A percentile compares a stretch with the other conserved stretches of the same genome.
Conservation (phyloP, 2,329 filamentous ascomycete genomes). For the Exophiala oligosperma region DNA sequence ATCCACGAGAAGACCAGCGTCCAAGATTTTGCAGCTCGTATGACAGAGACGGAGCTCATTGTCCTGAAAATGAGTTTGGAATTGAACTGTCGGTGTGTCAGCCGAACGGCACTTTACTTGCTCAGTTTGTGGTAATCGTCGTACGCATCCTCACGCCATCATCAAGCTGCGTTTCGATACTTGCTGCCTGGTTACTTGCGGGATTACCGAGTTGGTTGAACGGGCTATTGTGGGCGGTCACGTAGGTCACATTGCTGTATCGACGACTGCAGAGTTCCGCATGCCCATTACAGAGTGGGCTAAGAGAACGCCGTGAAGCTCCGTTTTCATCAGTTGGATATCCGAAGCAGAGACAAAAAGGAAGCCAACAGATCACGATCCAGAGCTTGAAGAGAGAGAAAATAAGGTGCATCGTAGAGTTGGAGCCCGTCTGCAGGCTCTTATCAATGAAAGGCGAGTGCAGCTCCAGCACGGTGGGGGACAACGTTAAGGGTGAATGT, state of each 20-base stretch:
- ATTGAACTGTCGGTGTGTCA: conserved; percentile 45
- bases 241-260: conserved; percentile 77
- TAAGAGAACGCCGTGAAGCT: background rate
- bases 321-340: background rate
- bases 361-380: background rate
- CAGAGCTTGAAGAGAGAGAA: no score
- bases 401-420: no score
- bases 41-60: conserved; percentile 76
- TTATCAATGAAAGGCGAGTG: no score
- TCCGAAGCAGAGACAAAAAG: background rate
- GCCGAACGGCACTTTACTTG: no score
- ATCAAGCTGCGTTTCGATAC: conserved; percentile 69
- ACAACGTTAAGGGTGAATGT: no score
- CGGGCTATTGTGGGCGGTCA: conserved; percentile 77
- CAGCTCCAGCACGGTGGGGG: no score
- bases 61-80: conserved; percentile 53
- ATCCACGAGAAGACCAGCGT: conserved; percentile 72
- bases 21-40: conserved; percentile 75
- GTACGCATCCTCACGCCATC: conserved; percentile 61
- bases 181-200: conserved; percentile 70
- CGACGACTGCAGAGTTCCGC: conserved; percentile 72
- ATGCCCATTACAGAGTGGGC: conserved; percentile 71
- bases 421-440: no score
- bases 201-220: conserved; percentile 69
- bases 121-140: background rate